Conservation (phyloP, 2,329 filamentous ascomycete genomes). For the Paecilomyces sp. region DNA sequence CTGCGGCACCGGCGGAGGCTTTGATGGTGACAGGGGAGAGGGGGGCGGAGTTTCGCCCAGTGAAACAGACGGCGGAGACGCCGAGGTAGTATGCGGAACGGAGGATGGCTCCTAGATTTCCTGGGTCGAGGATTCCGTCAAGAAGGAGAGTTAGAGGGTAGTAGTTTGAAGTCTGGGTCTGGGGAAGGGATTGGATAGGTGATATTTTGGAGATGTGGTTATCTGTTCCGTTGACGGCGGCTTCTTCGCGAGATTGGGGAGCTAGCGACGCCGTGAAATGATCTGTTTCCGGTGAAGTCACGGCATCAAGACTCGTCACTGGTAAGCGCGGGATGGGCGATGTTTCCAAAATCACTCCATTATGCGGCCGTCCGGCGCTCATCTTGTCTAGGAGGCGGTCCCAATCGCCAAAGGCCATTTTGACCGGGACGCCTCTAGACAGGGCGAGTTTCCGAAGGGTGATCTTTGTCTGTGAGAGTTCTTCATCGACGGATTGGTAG, state of each 20-base stretch:
- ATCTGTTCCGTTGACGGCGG: conserved; percentile 61
- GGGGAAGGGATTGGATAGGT: conserved; percentile 9
- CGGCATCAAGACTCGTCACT: conserved; percentile 49
- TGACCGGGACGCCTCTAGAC: conserved; percentile 46
- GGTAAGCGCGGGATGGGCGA: conserved; percentile 72
- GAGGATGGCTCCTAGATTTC: conserved; percentile 84
- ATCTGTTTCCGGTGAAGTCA: conserved; percentile 38
- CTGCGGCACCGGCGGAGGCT: conserved; percentile 79
- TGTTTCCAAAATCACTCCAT: conserved; percentile 80
- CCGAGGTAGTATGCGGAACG: conserved; percentile 88
- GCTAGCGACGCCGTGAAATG: conserved; percentile 56
- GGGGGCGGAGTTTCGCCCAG: conserved; percentile 64
- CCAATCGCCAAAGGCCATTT: conserved; percentile 54
- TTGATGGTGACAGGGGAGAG: conserved; percentile 75
- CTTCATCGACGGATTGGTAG: conserved; percentile 52
- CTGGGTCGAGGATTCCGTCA: conserved; percentile 62
- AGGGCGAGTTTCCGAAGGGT: conserved; percentile 33
- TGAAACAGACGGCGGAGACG: conserved; percentile 72
- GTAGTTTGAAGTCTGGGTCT: conserved; percentile 10
- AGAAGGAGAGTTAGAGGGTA: conserved; percentile 39
- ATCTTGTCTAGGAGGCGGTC: conserved; percentile 73
- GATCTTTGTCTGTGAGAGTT: conserved; percentile 34
- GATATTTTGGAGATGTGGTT: conserved; percentile 37
- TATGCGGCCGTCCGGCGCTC: conserved; percentile 76
- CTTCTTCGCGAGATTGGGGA: conserved; percentile 68